Evolutionary conservation across 73 alveolate species (phyloP), one percentile per base, ranked within the genome.

Genomic region (Loxodes magnus): DNA sequence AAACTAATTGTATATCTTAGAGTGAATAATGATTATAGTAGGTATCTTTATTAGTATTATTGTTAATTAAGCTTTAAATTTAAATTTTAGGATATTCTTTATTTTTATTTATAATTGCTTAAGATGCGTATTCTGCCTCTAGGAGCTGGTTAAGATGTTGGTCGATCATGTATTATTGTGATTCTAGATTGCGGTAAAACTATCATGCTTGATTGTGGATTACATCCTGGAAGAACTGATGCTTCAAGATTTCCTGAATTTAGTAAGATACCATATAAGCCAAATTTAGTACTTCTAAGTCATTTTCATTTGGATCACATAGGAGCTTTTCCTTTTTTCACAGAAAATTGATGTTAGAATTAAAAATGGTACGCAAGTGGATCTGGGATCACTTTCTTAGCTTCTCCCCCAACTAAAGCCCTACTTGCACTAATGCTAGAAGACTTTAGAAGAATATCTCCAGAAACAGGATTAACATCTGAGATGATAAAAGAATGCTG

Each of bases 71-170:
- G n/a, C n/a, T n/a, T n/a, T n/a, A n/a, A n/a, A n/a, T n/a, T n/a
- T n/a, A n/a, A n/a, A n/a, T n/a, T n/a, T n/a, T n/a, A n/a, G n/a
- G n/a, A n/a, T n/a, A n/a, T n/a, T n/a, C n/a, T n/a, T n/a, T n/a
- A n/a, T n/a, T n/a, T n/a, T n/a, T n/a, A n/a, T n/a, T n/a, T n/a
- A n/a, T n/a, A n/a, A n/a, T n/a, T n/a, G n/a, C n/a, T n/a, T n/a
- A n/a, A n/a, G n/a, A n/a, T n/a, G n/a, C n/a, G n/a, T n/a, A n/a
- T n/a, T n/a, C n/a, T n/a, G n/a, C 94, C 97, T 26, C 77, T 93
- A 43, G 99, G 97, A 2, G 98, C 99, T 28, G 99, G 99, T 15
- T 68, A 84, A 73, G 97, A 93, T 38, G 97, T 93, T 20, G 99
- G 98, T 29, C 58, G 98, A 23, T 79, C 95, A 62, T 93, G 99